Percentiles rank a stretch among this genome's conserved stretches.
These are phyloP conservation scores for Hypoxylon trugodes DNA, from an alignment of 495 filamentous ascomycete species.

Conservation along the genomic window DNA sequence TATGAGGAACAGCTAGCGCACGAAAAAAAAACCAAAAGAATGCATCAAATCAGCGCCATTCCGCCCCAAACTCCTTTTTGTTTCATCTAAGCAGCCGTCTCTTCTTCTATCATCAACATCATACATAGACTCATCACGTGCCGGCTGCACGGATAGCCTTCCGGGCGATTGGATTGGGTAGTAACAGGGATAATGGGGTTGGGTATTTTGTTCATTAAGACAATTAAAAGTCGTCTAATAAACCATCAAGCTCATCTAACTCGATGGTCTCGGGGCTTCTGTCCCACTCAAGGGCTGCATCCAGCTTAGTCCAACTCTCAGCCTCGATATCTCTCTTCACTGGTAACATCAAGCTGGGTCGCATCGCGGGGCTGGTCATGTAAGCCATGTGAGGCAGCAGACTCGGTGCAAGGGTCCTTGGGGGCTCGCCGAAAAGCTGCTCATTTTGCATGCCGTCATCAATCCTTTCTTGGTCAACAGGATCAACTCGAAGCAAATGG, in stretches of 20 bases:
- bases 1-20: conserved; percentile 16
- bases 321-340: conserved; percentile 61
- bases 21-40: conserved; percentile 21
- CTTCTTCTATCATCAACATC: conserved; percentile 41
- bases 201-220: neutral
- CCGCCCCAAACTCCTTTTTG: conserved; percentile 43
- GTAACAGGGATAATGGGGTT: conserved; percentile 20
- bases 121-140: conserved; percentile 33
- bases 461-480: conserved; percentile 56
- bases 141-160: conserved; percentile 27
- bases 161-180: conserved; percentile 13
- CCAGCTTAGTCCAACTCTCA: conserved; percentile 60
- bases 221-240: conserved; percentile 74
- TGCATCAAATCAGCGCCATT: conserved; percentile 30
- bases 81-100: conserved; percentile 42
- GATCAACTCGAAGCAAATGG: conserved; percentile 53
- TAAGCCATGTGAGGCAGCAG: conserved; percentile 47
- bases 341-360: conserved; percentile 50
- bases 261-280: conserved; percentile 87
- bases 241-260: conserved; percentile 90
- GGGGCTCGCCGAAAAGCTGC: conserved; percentile 60
- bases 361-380: conserved; percentile 55
- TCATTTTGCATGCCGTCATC: conserved; percentile 61
- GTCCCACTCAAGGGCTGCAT: conserved; percentile 68
- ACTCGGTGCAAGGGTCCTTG: conserved; percentile 44